These are phyloP conservation scores for Cnidoscolus chayamansa DNA, from an alignment of 441 rosid species.

Conservation along the genomic window DNA sequence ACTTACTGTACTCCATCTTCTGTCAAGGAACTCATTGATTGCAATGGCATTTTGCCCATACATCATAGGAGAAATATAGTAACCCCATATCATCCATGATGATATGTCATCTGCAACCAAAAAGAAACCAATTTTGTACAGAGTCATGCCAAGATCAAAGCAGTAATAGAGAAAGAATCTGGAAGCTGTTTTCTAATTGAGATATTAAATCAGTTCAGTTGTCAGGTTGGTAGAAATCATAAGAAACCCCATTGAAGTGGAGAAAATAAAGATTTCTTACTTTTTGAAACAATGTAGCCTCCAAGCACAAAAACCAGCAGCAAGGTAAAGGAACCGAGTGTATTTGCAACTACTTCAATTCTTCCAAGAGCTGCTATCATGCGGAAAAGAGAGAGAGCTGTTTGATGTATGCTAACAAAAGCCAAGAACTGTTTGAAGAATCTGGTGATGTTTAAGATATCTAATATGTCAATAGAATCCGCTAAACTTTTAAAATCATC, in stretches of 20 bases:
- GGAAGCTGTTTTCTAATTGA: neutral
- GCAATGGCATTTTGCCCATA: constrained; percentile 88
- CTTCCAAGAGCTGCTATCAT: constrained; percentile 62
- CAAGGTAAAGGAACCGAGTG: constrained; percentile 49
- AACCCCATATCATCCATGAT: constrained; percentile 79
- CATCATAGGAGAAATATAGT: constrained; percentile 78
- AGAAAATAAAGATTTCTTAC: constrained; percentile 21
- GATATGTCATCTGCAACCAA: constrained; percentile 55
- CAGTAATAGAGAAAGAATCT: neutral
- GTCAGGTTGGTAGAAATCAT: neutral
- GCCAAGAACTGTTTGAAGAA: constrained; percentile 60
- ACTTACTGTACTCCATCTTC: constrained; percentile 75
- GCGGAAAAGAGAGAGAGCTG: constrained; percentile 60
- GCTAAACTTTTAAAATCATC: constrained; percentile 34
- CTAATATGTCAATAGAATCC: constrained; percentile 16
- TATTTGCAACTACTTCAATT: constrained; percentile 49
- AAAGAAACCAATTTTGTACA: neutral
- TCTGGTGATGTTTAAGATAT: constrained; percentile 29
- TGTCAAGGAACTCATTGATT: constrained; percentile 77
- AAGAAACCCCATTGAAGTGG: neutral
- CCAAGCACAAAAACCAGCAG: constrained; percentile 56
- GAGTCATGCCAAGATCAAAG: neutral
- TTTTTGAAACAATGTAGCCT: constrained; percentile 58
- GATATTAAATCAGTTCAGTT: neutral
- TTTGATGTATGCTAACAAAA: constrained; percentile 49